phyloP scores from a whole-genome alignment of 352 stramenopile genomes.

The Phytophthora pluvialis region DNA sequence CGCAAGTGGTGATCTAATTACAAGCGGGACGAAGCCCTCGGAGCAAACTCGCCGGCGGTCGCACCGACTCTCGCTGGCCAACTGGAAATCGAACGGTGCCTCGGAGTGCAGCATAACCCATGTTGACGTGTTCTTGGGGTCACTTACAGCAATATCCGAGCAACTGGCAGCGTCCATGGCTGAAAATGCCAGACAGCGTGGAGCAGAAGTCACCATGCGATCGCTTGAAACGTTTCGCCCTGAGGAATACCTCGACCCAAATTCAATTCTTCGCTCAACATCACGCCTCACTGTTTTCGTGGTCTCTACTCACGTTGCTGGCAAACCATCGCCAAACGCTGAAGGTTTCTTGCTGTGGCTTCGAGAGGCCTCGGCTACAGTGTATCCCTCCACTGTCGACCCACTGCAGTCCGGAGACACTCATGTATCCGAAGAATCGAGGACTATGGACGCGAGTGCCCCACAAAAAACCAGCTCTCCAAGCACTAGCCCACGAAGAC shows the following conservation, averaged over 20 bases:
- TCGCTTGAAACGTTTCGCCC: slow-evolving; percentile 91
- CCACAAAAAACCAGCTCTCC: slow-evolving; percentile 3
- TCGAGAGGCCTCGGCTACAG: slow-evolving; percentile 13
- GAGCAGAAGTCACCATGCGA: slow-evolving; percentile 63
- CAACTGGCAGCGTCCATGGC: slow-evolving; percentile 89
- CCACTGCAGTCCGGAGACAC: background rate
- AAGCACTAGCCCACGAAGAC: slow-evolving; percentile 2
- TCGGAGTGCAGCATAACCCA: slow-evolving; percentile 31
- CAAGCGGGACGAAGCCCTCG: background rate
- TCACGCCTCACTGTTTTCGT: slow-evolving; percentile 85
- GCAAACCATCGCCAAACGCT: slow-evolving; percentile 94
- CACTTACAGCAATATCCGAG: slow-evolving; percentile 94
- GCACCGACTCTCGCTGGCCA: slow-evolving; percentile 13
- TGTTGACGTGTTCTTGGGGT: slow-evolving; percentile 94
- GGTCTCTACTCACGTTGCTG: slow-evolving; percentile 95
- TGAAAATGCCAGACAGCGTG: slow-evolving; percentile 63
- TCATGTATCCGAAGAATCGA: background rate
- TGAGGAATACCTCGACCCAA: slow-evolving; percentile 14
- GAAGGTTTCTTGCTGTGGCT: slow-evolving; percentile 89
- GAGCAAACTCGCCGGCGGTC: slow-evolving; percentile 2
- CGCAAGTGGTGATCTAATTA: background rate
- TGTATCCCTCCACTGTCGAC: background rate
- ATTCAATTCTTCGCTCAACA: slow-evolving; percentile 35
- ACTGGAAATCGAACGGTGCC: slow-evolving; percentile 9
- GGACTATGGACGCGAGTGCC: background rate